Evolutionary conservation across 768 basidiomycete genomes (phyloP).

Genomic region (Hygrocybe coccinea): DNA sequence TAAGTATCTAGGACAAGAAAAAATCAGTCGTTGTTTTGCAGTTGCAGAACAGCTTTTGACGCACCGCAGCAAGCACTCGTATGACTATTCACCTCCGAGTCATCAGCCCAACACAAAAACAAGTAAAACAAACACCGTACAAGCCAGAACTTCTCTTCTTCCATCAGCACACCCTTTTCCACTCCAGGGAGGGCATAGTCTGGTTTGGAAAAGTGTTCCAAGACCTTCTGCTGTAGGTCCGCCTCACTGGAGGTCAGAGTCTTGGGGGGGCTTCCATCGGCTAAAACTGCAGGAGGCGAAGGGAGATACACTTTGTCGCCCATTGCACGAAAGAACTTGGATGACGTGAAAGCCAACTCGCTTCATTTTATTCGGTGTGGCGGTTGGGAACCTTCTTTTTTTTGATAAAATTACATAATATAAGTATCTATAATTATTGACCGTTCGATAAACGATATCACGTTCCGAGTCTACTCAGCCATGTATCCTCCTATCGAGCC

Average conservation of each 20-base stretch:
- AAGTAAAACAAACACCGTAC: neutral
- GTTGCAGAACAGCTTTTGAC: constrained; percentile 7
- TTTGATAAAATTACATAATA: no score
- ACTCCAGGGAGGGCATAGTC: constrained; percentile 51
- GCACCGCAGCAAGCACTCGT: constrained; percentile 68
- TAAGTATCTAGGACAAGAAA: constrained; percentile 48
- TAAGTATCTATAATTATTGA: neutral
- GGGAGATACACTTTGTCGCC: constrained; percentile 26
- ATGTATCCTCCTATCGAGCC: constrained; percentile 73
- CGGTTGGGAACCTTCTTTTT: neutral
- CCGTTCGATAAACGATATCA: no score
- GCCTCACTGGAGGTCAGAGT: constrained; percentile 43
- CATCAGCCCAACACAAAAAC: neutral
- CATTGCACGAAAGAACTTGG: neutral
- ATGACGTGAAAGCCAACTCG: neutral
- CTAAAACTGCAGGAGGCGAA: constrained; percentile 23
- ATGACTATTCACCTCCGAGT: constrained; percentile 37
- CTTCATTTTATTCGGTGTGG: neutral
- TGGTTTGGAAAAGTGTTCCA: constrained; percentile 53
- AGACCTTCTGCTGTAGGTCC: constrained; percentile 48
- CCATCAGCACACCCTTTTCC: constrained; percentile 44
- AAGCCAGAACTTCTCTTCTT: constrained; percentile 76
- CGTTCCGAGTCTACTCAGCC: no score
- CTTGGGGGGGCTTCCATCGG: constrained; percentile 28
- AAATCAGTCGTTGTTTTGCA: neutral